phyloP scores from a whole-genome alignment of 179 eudicot genomes.

The Nepenthes alata region DNA sequence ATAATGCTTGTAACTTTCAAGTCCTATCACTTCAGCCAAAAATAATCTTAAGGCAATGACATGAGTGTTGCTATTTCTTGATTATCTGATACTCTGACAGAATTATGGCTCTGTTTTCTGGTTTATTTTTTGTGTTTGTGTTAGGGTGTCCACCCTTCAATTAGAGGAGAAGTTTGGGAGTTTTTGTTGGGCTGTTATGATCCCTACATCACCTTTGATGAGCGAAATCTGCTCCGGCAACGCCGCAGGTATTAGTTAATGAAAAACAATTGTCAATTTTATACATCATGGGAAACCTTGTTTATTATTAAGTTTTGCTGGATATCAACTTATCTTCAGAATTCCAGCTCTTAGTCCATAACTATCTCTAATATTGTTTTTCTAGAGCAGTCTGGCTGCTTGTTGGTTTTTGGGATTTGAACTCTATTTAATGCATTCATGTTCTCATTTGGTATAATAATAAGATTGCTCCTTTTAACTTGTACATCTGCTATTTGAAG shows the following conservation, averaged over 20 bases:
- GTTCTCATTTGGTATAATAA: no score
- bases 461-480: no score
- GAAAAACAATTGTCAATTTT: neutral
- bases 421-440: neutral
- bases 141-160: conserved; percentile 39
- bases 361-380: neutral
- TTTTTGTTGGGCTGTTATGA: conserved; percentile 38
- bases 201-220: conserved; percentile 38
- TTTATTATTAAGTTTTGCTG: neutral
- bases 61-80: no score
- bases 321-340: neutral
- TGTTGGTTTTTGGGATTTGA: neutral
- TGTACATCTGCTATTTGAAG: no score
- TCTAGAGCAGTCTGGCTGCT: neutral
- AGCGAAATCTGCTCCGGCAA: conserved; percentile 34
- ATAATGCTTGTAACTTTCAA: no score
- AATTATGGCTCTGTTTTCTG: conserved; percentile 4
- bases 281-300: neutral
- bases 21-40: no score
- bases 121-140: conserved; percentile 1
- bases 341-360: neutral
- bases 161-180: conserved; percentile 44
- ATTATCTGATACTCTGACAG: neutral
- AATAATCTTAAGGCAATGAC: no score
- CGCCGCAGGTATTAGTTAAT: conserved; percentile 30